Percentiles rank a stretch among this genome's conserved stretches.
phyloP scores from a whole-genome alignment of 805 yeast species.

The Yamadazyma paraphyllophila region DNA sequence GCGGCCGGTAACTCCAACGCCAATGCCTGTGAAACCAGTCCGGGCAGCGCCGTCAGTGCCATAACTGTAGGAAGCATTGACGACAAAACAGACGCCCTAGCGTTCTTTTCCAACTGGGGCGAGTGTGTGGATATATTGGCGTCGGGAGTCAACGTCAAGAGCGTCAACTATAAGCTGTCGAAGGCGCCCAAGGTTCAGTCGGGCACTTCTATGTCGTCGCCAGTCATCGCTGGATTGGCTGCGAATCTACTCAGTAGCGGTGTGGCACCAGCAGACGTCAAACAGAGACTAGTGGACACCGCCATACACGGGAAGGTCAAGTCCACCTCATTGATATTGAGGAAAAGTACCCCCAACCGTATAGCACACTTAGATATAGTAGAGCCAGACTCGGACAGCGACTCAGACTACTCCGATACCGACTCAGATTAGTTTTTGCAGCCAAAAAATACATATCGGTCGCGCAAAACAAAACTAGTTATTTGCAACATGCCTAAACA shows the following conservation, averaged over 20 bases:
- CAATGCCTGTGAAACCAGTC: constrained; percentile 82
- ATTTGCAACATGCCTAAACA: too few species aligned
- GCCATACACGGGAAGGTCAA: constrained; percentile 51
- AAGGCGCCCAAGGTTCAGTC: constrained; percentile 41
- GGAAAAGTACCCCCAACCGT: constrained; percentile 60
- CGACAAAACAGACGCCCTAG: constrained; percentile 65
- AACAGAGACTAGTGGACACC: constrained; percentile 38
- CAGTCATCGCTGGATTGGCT: constrained; percentile 65
- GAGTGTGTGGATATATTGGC: constrained; percentile 86
- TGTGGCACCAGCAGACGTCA: constrained; percentile 39
- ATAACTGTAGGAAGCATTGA: constrained; percentile 89
- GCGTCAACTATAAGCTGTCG: constrained; percentile 42
- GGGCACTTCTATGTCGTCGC: constrained; percentile 84
- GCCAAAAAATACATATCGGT: too few species aligned
- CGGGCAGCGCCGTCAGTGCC: constrained; percentile 72
- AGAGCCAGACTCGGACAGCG: constrained; percentile 4
- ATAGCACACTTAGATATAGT: constrained; percentile 32
- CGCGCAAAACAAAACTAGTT: too few species aligned
- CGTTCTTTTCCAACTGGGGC: constrained; percentile 90
- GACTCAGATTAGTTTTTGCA: neutral
- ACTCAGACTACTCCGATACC: neutral
- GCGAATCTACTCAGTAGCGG: constrained; percentile 58
- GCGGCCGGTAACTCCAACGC: constrained; percentile 86
- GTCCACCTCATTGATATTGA: constrained; percentile 40
- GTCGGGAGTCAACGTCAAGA: constrained; percentile 68